Percentiles rank a stretch among this genome's conserved stretches.
Evolutionary conservation across 2,329 filamentous ascomycete genomes (phyloP).

Genomic region (Ophiostoma novo-ulmi): DNA sequence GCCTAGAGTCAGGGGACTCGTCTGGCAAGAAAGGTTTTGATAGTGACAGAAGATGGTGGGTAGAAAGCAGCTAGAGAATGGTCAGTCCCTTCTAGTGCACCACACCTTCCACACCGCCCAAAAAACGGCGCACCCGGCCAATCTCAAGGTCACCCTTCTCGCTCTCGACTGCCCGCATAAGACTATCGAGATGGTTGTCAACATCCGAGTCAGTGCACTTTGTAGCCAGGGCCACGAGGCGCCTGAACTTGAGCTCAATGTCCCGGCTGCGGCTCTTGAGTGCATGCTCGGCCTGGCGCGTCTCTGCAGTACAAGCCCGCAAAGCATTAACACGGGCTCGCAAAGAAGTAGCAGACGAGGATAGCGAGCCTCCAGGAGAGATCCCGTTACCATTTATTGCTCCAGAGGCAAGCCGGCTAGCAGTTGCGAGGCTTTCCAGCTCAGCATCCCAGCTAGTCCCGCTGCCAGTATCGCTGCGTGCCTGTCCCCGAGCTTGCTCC

Average conservation of each 20-base stretch:
- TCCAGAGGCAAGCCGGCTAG: slow-evolving; percentile 24
- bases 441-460: slow-evolving; percentile 53
- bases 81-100: slow-evolving; percentile 26
- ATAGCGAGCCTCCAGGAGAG: slow-evolving; percentile 35
- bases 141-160: slow-evolving; percentile 73
- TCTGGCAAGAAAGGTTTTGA: not conserved
- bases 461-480: slow-evolving; percentile 39
- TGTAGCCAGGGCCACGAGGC: slow-evolving; percentile 82
- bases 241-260: slow-evolving; percentile 79
- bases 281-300: slow-evolving; percentile 61
- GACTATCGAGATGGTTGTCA: slow-evolving; percentile 70
- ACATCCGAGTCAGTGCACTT: slow-evolving; percentile 72
- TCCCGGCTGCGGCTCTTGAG: slow-evolving; percentile 77
- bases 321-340: slow-evolving; percentile 58
- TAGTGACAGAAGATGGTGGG: not conserved
- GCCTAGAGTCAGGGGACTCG: not conserved
- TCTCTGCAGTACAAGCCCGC: slow-evolving; percentile 59
- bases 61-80: not conserved
- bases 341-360: slow-evolving; percentile 64
- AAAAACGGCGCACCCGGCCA: slow-evolving; percentile 68
- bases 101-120: slow-evolving; percentile 68
- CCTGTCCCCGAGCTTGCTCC: slow-evolving; percentile 40
- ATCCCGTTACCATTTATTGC: slow-evolving; percentile 33
- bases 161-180: slow-evolving; percentile 85
- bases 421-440: slow-evolving; percentile 41